Percentiles rank a stretch among this genome's conserved stretches.
Evolutionary conservation across 2,329 filamentous ascomycete genomes (phyloP).

Genomic region (Fusarium sp.): DNA sequence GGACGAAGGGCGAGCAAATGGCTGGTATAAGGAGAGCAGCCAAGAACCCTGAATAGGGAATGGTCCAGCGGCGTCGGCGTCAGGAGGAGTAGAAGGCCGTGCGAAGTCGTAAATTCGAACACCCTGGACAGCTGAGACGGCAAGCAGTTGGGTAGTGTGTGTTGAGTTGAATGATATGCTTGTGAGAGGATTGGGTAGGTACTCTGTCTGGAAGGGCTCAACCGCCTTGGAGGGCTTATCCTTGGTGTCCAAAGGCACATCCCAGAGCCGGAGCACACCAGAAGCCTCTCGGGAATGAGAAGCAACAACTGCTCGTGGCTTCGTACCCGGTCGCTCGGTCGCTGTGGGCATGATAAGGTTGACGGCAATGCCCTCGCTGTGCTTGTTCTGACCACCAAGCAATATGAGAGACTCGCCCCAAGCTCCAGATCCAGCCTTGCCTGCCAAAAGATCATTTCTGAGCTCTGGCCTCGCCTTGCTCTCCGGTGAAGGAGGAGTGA

Average conservation of each 20-base stretch:
- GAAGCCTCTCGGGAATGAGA: conserved; percentile 73
- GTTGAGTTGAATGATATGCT: conserved; percentile 74
- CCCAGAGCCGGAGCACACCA: conserved; percentile 72
- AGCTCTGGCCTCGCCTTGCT: conserved; percentile 72
- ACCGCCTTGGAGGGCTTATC: conserved; percentile 50
- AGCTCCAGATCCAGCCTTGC: conserved; percentile 71
- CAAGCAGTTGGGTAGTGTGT: conserved; percentile 70
- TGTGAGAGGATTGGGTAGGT: conserved; percentile 67
- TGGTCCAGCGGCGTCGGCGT: conserved; percentile 65
- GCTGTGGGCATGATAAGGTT: conserved; percentile 63
- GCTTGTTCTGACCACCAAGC: conserved; percentile 68
- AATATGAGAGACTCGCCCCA: conserved; percentile 74
- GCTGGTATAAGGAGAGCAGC: conserved; percentile 74
- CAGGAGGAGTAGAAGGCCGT: conserved; percentile 65
- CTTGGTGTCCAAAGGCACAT: conserved; percentile 65
- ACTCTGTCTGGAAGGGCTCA: conserved; percentile 73
- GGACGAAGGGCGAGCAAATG: conserved; percentile 65
- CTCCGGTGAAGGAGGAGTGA: conserved; percentile 73
- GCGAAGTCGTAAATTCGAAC: conserved; percentile 76
- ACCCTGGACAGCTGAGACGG: conserved; percentile 68
- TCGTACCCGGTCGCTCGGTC: conserved; percentile 56
- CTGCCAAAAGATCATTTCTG: conserved; percentile 65
- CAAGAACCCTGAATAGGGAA: conserved; percentile 74
- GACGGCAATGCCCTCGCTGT: conserved; percentile 70
- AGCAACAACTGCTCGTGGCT: conserved; percentile 68